Evolutionary conservation across 352 stramenopile genomes (phyloP).

Genomic region (Thalassiosira tumida): DNA sequence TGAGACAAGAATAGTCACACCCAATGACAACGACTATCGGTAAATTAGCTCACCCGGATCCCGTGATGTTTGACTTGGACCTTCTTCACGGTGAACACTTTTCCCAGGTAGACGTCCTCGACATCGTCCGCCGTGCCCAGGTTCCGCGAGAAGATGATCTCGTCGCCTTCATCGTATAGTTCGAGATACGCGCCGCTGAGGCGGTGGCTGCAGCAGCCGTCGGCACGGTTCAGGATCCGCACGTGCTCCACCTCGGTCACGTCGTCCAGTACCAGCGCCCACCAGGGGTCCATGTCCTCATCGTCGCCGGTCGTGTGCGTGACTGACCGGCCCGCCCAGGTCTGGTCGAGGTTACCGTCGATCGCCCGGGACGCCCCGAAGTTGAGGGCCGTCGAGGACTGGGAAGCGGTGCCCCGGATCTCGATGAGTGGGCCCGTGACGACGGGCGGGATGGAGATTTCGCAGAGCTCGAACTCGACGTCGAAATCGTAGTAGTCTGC

Average conservation of each 20-base stretch:
- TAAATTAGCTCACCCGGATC: no score
- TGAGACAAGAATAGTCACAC: no score
- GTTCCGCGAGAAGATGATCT: constrained; percentile 13
- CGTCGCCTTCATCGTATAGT: neutral
- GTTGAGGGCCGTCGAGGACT: constrained; percentile 8
- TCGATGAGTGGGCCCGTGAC: constrained; percentile 14
- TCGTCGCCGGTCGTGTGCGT: constrained; percentile 12
- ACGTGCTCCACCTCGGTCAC: constrained; percentile 17
- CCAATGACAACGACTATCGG: no score
- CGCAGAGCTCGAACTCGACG: constrained; percentile 17
- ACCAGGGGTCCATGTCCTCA: constrained; percentile 14
- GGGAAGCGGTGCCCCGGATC: constrained; percentile 9
- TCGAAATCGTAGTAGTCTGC: constrained; percentile 26
- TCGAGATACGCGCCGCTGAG: constrained; percentile 12
- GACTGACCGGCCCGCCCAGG: constrained; percentile 8
- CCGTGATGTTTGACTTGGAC: constrained; percentile 15
- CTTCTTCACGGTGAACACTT: constrained; percentile 19
- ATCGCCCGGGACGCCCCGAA: constrained; percentile 5
- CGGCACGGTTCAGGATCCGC: constrained; percentile 13
- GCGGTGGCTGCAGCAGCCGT: constrained; percentile 13
- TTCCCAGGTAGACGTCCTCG: constrained; percentile 23
- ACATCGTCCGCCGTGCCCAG: constrained; percentile 21
- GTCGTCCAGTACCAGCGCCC: constrained; percentile 11
- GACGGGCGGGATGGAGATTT: constrained; percentile 16
- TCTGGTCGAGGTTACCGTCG: constrained; percentile 16